phyloP scores from a whole-genome alignment of 2,329 filamentous ascomycete genomes.

The Coleophoma eucalyptorum region DNA sequence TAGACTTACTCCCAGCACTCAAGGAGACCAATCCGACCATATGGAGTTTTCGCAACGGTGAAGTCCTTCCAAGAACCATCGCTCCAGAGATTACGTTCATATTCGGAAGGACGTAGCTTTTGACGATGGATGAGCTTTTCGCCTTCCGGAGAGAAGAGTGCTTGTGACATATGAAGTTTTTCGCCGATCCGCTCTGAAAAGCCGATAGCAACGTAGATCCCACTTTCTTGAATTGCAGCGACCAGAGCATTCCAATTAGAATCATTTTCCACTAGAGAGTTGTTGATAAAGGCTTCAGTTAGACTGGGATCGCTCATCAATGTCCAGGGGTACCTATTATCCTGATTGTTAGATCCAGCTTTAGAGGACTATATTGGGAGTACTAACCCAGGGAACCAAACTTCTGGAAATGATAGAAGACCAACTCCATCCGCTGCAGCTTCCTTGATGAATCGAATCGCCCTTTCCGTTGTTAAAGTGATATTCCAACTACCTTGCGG shows the following conservation, averaged over 20 bases:
- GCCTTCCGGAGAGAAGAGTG: not conserved
- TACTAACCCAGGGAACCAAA: slow-evolving; percentile 3
- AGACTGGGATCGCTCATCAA: not conserved
- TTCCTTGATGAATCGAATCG: too few relatives aligned
- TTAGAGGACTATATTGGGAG: too few relatives aligned
- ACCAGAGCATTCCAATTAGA: not conserved
- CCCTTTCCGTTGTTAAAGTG: too few relatives aligned
- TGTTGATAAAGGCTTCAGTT: not conserved
- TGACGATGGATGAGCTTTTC: not conserved
- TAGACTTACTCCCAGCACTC: not conserved
- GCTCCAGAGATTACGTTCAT: not conserved
- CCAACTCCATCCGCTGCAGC: too few relatives aligned
- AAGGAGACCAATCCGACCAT: not conserved
- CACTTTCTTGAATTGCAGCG: not conserved
- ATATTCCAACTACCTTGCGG: too few relatives aligned
- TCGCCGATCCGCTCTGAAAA: not conserved
- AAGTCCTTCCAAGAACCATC: not conserved
- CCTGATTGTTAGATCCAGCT: not conserved
- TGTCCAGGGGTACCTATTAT: not conserved
- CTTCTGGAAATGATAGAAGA: slow-evolving; percentile 1
- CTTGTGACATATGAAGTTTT: not conserved
- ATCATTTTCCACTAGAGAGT: not conserved
- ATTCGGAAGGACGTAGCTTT: slow-evolving; percentile 1
- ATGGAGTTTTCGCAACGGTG: not conserved
- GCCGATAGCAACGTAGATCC: slow-evolving; percentile 1